Evolutionary conservation across 345 rosid species (phyloP), one percentile per base, ranked within the genome.

Genomic region (Lumnitzera racemosa): DNA sequence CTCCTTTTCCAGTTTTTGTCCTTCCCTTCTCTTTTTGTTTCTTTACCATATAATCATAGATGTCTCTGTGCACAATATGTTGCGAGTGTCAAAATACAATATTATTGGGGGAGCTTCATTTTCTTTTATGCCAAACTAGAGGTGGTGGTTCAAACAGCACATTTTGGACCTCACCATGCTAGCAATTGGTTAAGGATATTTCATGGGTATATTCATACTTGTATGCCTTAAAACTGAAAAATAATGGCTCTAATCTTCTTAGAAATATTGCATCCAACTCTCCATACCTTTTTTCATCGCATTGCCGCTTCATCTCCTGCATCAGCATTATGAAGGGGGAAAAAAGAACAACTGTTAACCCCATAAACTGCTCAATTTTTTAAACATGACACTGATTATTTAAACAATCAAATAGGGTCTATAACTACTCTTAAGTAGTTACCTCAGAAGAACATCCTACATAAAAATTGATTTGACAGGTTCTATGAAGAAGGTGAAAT

Each of bases 241-340:
- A 36, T 5, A 36, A 7, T 36, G 7, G 43, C 5, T 36, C 11
- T 36, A 1, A 36, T 36, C 43, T 36, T 36, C 43, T 55, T 46
- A 51, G 57, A 66, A 46, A 61, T 46, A 50, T 43, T 48, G 49
- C 53, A 53, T 51, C 66, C 46, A n/a, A 57, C 55, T 48, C 69
- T 46, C 23, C 52, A 15, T 12, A 94, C 97, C 96, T 86, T 84
- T 90, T 94, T 61, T 88, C 99, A 67, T 94, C 96, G 56, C 99
- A 94, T 57, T 83, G 95, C 55, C 68, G 86, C 83, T 84, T 81
- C 99, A 94, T 94, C 74, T 90, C 97, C 99, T 94, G 95, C 83
- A 77, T 67, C 68, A 66, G 60, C 57, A 68, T 29, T 29, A 12
- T 15, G 51, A 11, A 20, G 20, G 61, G 14, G 24, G 55, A 58